Evolutionary conservation across 805 yeast species (phyloP), one percentile per base, ranked within the genome.

Genomic region (Hanseniaspora jakobsenii): DNA sequence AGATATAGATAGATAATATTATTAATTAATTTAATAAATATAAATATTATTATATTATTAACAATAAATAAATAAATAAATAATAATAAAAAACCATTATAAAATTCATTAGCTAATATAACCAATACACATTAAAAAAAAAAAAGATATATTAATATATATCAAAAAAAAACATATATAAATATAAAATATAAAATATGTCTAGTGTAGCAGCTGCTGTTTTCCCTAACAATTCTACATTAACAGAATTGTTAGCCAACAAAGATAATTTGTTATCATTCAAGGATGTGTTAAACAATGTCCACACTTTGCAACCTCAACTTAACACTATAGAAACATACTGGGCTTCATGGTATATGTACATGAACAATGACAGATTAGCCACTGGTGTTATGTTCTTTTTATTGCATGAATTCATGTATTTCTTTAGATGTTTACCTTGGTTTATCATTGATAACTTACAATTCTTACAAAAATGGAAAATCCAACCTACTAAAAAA

Each of bases 361-460:
- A 77, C 64, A 73, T 86, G 72, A 72, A 76, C 53, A 89, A 89
- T 62, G 98, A 89, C 63, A 70, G 81, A 27, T 70, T 89, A 50
- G 95, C 97, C 42, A 89, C 97, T 1, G 98, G 97, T 4, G 61
- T 86, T 36, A 64, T 89, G 61, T 78, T 86, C 57, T 84, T 89
- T 61, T 55, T 71, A 32, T 66, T 84, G 46, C 98, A 89, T 63
- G 98, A 89, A 65, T 51, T 81, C 42, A 74, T 83, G 73, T 89
- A 89, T 66, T 89, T 91, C 60, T 91, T 89, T 43, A 76, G 97
- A 60, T 81, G 87, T 57, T 57, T 89, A 51, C 97, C 97, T 17
- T 89, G 96, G 96, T 73, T 75, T 61, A 72, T 89, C 51, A 73
- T 89, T 52, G 97, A 87, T 62, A 70, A 73, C 55, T 75, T 86